Conservation (phyloP, 2,329 filamentous ascomycete species). For the Plenodomus tracheiphilus region DNA sequence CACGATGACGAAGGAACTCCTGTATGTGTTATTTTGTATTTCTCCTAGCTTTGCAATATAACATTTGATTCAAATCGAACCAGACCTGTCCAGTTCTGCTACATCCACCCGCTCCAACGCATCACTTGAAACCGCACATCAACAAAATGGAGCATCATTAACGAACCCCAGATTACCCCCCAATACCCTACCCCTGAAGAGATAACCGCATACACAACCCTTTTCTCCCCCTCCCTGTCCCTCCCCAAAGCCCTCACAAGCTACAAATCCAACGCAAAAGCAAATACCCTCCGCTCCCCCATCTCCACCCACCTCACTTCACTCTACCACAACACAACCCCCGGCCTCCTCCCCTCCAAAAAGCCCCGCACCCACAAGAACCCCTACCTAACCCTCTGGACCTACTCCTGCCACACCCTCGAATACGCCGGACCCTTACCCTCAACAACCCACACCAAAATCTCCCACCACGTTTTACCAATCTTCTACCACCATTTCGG, state of each 20-base stretch:
- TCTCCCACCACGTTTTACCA: conserved; percentile 70
- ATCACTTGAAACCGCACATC: no score
- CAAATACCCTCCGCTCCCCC: conserved; percentile 61
- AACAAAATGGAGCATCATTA: no score
- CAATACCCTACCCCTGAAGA: conserved; percentile 50
- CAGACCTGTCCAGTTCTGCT: no score
- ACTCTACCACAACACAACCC: conserved; percentile 50
- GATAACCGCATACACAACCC: conserved; percentile 66
- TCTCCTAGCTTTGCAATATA: background rate
- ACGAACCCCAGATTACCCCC: conserved; percentile 17
- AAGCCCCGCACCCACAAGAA: conserved; percentile 59
- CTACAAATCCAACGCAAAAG: conserved; percentile 67
- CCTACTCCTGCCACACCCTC: conserved; percentile 65
- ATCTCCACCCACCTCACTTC: conserved; percentile 62
- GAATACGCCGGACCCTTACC: conserved; percentile 67
- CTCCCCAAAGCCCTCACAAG: conserved; percentile 65
- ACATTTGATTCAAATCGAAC: background rate
- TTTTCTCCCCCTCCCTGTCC: conserved; percentile 65
- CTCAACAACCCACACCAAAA: conserved; percentile 56
- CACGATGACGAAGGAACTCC: conserved; percentile 46
- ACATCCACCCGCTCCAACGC: no score
- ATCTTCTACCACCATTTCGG: conserved; percentile 80
- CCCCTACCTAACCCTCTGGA: conserved; percentile 70
- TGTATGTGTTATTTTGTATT: conserved; percentile 12
- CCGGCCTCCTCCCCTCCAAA: conserved; percentile 33